Evolutionary conservation across 768 basidiomycete species (phyloP).

Genomic region (Cubamyces lactineus): DNA sequence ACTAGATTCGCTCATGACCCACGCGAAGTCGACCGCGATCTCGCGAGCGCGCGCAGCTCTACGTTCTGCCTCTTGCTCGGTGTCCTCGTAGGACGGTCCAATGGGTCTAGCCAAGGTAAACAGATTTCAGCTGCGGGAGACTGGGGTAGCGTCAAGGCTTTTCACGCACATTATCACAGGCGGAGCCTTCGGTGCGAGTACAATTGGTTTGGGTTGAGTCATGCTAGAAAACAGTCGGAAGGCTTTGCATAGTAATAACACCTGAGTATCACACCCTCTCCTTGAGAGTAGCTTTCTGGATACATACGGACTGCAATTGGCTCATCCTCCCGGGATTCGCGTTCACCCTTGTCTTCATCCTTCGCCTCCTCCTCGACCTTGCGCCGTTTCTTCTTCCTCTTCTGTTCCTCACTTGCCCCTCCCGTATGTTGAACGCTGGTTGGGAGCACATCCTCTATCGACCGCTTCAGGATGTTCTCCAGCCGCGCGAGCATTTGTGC

Average conservation of each 20-base stretch:
- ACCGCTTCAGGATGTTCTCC: slow-evolving; percentile 23
- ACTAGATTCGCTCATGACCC: slow-evolving; percentile 30
- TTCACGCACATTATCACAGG: slow-evolving; percentile 26
- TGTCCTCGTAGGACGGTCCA: slow-evolving; percentile 37
- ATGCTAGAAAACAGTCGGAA: slow-evolving; percentile 32
- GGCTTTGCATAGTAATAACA: slow-evolving; percentile 6
- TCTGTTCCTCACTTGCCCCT: neutral
- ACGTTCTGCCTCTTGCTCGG: slow-evolving; percentile 30
- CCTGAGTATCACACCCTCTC: no score
- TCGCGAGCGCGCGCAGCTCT: slow-evolving; percentile 32
- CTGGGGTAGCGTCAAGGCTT: neutral
- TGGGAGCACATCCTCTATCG: slow-evolving; percentile 10
- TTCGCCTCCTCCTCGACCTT: slow-evolving; percentile 1
- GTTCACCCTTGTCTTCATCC: neutral
- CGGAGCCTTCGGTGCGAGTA: slow-evolving; percentile 27
- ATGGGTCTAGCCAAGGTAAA: slow-evolving; percentile 24
- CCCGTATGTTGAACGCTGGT: neutral
- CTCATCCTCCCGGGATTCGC: neutral
- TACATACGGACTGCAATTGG: slow-evolving; percentile 16
- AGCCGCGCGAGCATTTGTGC: slow-evolving; percentile 22
- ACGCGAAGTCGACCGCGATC: slow-evolving; percentile 35
- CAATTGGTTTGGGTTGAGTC: slow-evolving; percentile 25
- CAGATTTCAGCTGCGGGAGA: neutral
- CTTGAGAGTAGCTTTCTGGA: no score
- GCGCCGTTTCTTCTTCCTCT: slow-evolving; percentile 16